A percentile compares a stretch with the other conserved stretches of the same genome.
Conservation (phyloP, 257 asterid genomes). For the Leptodermis oblonga region DNA sequence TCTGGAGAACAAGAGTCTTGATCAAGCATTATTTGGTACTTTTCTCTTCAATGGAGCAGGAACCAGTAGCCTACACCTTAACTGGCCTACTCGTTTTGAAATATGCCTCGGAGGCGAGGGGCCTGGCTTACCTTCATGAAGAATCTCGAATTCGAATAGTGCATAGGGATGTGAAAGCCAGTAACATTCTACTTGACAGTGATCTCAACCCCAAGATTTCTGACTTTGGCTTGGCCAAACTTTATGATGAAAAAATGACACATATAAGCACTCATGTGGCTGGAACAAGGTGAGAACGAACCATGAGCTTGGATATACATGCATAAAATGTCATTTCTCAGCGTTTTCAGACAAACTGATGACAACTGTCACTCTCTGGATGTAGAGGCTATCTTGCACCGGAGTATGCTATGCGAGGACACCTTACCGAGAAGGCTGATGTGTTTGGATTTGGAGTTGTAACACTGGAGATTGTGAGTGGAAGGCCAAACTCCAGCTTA, state of each 20-base stretch:
- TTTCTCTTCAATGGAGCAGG: conserved; percentile 32
- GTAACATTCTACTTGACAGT: conserved; percentile 71
- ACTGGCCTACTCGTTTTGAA: conserved; percentile 65
- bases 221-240: conserved; percentile 78
- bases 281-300: conserved; percentile 65
- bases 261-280: conserved; percentile 88
- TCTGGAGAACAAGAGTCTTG: conserved; percentile 75
- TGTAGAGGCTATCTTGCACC: conserved; percentile 25
- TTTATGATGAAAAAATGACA: conserved; percentile 44
- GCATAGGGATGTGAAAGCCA: conserved; percentile 77
- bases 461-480: conserved; percentile 24
- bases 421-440: conserved; percentile 27
- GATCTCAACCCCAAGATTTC: conserved; percentile 63
- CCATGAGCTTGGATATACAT: background rate
- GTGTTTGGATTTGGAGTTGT: conserved; percentile 27
- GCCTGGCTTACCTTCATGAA: conserved; percentile 73
- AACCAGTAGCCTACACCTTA: conserved; percentile 37
- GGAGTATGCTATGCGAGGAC: conserved; percentile 24
- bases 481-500: conserved; percentile 21
- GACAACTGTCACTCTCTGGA: conserved; percentile 3
- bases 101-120: conserved; percentile 80
- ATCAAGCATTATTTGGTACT: conserved; percentile 57
- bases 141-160: conserved; percentile 66
- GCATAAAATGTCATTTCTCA: background rate
- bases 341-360: background rate